Evolutionary conservation across 1,139 yeast species (phyloP), one percentile per base, ranked within the genome.

Genomic region (Scheffersomyces quercinus): DNA sequence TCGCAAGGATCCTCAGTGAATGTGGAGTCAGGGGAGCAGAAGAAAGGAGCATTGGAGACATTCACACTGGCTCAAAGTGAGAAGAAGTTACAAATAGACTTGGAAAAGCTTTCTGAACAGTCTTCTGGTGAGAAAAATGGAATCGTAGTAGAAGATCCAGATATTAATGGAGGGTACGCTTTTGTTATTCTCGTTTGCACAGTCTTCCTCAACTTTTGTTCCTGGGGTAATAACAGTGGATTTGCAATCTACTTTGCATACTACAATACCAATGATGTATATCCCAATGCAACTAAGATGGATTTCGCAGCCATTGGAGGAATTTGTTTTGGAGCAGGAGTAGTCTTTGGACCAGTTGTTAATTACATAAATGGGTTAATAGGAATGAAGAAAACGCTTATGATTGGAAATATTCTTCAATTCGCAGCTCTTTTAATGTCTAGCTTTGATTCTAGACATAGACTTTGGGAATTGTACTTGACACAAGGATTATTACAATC

Each of bases 271-370:
- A 35, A 47, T 11, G 44, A 43, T 28, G 45, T 49, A 5, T 53
- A 47, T 32, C 15, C 26, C 1, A 55, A 51, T 5, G 56, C 49
- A 2, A 37, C 36, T 34, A 50, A 51, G 35, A 42, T 46, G 24
- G 56, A 51, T 42, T 53, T 50, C 31, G 54, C 56, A 7, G 38
- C 45, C 16, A 51, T 53, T 29, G 56, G 56, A 3, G 56, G 56
- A 6, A 37, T 53, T 20, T 47, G 53, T 4, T 51, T 51, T 24
- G 55, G 56, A 31, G 15, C 35, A 2, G 35, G 24, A n/a, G 12
- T 31, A 10, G 10, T 45, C 9, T 49, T 45, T 14, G 41, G 52
- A 4, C 56, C 56, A 2, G 20, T 49, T 10, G 41, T 53, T 36
- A 50, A 49, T 40, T 46, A 44, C 41, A 35, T 45, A 13, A 47